A percentile compares a stretch with the other conserved stretches of the same genome.
Conservation (phyloP, 169 alveolate species). For the Plasmodium inui region DNA sequence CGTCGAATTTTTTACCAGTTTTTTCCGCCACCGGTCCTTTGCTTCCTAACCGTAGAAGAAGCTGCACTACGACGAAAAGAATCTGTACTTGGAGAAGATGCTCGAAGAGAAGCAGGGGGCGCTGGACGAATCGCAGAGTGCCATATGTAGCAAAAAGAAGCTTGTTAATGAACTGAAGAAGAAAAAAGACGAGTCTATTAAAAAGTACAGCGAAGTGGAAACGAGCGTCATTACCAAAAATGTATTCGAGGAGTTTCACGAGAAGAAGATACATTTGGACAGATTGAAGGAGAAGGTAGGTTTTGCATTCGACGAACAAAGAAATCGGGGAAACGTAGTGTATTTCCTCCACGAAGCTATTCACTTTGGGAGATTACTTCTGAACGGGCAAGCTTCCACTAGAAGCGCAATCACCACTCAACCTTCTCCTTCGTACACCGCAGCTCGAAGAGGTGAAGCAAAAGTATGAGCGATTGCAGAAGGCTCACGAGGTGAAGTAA, state of each 20-base stretch:
- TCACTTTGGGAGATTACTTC: neutral
- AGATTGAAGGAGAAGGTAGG: slow-evolving; percentile 32
- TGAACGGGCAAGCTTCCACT: neutral
- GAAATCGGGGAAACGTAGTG: neutral
- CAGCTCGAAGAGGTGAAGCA: slow-evolving; percentile 1
- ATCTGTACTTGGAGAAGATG: slow-evolving; percentile 12
- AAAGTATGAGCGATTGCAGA: neutral
- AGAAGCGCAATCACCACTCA: neutral
- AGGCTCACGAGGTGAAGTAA: neutral
- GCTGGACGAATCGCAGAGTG: slow-evolving; percentile 22
- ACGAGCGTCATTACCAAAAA: slow-evolving; percentile 14
- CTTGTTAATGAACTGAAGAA: slow-evolving; percentile 34
- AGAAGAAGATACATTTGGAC: slow-evolving; percentile 12
- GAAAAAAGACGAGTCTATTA: slow-evolving; percentile 63
- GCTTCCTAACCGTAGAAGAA: slow-evolving; percentile 22
- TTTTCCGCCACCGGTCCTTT: neutral
- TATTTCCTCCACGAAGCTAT: neutral
- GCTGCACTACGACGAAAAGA: slow-evolving; percentile 61
- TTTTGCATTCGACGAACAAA: neutral
- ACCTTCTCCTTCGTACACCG: neutral
- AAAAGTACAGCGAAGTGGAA: slow-evolving; percentile 30
- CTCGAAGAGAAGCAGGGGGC: slow-evolving; percentile 14
- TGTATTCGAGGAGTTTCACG: slow-evolving; percentile 38
- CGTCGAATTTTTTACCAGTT: neutral
- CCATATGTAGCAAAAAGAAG: slow-evolving; percentile 9